A percentile compares a stretch with the other conserved stretches of the same genome.
Conservation (phyloP, 352 stramenopile species). For the Pythium aphanidermatum region DNA sequence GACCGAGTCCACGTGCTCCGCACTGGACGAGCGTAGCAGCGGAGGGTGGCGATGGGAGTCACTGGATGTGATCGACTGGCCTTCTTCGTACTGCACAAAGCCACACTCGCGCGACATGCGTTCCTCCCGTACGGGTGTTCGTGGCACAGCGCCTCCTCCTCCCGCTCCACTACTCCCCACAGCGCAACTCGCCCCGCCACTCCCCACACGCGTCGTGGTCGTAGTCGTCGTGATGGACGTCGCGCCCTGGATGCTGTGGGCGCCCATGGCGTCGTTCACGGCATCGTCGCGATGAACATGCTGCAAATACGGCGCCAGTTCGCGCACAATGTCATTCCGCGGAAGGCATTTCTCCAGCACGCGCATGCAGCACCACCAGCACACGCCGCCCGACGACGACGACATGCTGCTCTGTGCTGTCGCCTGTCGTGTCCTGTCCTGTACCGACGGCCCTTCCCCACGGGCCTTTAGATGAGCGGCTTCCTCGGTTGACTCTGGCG, state of each 20-base stretch:
- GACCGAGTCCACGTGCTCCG: slow-evolving; percentile 16
- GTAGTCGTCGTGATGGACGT: not conserved
- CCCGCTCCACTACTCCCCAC: no score
- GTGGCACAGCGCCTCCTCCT: no score
- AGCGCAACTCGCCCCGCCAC: no score
- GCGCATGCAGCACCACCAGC: slow-evolving; percentile 88
- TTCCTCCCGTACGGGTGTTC: not conserved
- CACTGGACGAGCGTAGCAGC: slow-evolving; percentile 28
- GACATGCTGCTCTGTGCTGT: no score
- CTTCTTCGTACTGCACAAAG: slow-evolving; percentile 40
- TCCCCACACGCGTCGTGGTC: no score
- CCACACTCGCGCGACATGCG: slow-evolving; percentile 40
- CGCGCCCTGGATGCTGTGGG: not conserved
- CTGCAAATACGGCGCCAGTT: slow-evolving; percentile 81
- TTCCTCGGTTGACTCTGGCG: no score
- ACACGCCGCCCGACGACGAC: slow-evolving; percentile 32
- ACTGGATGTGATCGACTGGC: slow-evolving; percentile 50
- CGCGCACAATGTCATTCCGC: slow-evolving; percentile 83
- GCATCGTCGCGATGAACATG: slow-evolving; percentile 73
- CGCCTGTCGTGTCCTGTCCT: no score
- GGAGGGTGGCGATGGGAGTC: slow-evolving; percentile 57
- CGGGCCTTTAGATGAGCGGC: no score
- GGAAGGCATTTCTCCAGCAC: slow-evolving; percentile 81
- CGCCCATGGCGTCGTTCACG: slow-evolving; percentile 31
- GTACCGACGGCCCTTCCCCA: no score